Percentiles rank a stretch among this genome's conserved stretches.
These are phyloP conservation scores for Davidsoniella eucalypti DNA, from an alignment of 2,329 filamentous ascomycete species.

Conservation along the genomic window DNA sequence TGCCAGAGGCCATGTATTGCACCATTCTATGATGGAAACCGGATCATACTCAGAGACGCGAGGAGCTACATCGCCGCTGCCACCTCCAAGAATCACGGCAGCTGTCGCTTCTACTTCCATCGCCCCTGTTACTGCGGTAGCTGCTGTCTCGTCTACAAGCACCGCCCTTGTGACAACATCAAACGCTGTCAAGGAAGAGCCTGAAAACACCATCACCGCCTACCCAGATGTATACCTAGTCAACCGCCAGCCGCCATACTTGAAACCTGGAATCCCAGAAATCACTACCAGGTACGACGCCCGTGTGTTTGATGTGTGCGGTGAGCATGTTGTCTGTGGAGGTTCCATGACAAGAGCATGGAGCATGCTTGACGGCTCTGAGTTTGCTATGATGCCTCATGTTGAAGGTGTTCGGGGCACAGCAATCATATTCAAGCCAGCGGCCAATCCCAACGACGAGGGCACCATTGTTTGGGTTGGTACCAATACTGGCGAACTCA, in stretches of 20 bases:
- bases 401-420: slow-evolving; percentile 73
- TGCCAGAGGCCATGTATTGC: slow-evolving; percentile 9
- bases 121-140: slow-evolving; percentile 7
- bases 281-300: slow-evolving; percentile 79
- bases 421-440: slow-evolving; percentile 73
- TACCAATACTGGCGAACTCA: slow-evolving; percentile 71
- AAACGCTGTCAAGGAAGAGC: slow-evolving; percentile 21
- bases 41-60: slow-evolving; percentile 3
- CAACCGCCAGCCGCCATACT: slow-evolving; percentile 66
- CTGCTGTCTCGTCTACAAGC: slow-evolving; percentile 14
- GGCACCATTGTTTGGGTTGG: slow-evolving; percentile 77
- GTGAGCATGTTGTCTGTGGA: slow-evolving; percentile 71
- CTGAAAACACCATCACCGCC: slow-evolving; percentile 37
- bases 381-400: slow-evolving; percentile 65
- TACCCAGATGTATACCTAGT: slow-evolving; percentile 75
- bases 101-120: slow-evolving; percentile 13
- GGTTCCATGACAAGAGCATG: slow-evolving; percentile 79
- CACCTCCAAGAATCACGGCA: slow-evolving; percentile 12
- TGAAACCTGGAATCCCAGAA: slow-evolving; percentile 55
- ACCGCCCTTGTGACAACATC: slow-evolving; percentile 8
- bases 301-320: slow-evolving; percentile 72
- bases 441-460: slow-evolving; percentile 59
- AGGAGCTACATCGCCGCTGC: slow-evolving; percentile 1
- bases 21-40: slow-evolving; percentile 10
- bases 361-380: slow-evolving; percentile 68